phyloP scores from a whole-genome alignment of 257 asterid genomes.

The Thymus mandschuricus region DNA sequence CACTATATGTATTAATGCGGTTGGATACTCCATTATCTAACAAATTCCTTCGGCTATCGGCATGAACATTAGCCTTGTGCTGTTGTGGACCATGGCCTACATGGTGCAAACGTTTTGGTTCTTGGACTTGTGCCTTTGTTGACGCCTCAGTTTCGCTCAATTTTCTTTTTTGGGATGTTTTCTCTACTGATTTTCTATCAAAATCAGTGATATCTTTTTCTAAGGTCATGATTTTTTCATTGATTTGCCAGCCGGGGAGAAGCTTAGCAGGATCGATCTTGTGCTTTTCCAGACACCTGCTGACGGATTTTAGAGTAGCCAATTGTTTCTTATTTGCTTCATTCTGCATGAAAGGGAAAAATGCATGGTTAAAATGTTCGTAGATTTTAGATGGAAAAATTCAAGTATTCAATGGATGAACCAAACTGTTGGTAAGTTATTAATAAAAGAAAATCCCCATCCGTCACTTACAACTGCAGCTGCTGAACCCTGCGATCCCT shows the following conservation, averaged over 20 bases:
- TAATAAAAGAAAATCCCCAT: background rate
- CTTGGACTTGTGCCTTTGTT: conserved; percentile 46
- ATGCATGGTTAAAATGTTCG: conserved; percentile 20
- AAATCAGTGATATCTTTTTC: conserved; percentile 54
- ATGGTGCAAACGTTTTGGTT: conserved; percentile 55
- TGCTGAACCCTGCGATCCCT: conserved; percentile 47
- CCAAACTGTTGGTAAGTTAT: background rate
- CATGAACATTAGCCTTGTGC: conserved; percentile 35
- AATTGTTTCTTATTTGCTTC: conserved; percentile 70
- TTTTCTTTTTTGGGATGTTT: conserved; percentile 56
- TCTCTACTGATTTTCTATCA: conserved; percentile 42
- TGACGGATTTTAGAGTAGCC: conserved; percentile 53
- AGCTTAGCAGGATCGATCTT: conserved; percentile 56
- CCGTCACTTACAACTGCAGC: conserved; percentile 46
- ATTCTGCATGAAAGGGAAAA: conserved; percentile 46
- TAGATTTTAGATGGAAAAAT: background rate
- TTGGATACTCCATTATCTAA: conserved; percentile 5
- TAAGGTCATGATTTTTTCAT: conserved; percentile 51
- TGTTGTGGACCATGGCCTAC: conserved; percentile 42
- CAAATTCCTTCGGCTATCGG: conserved; percentile 38
- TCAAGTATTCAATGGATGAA: background rate
- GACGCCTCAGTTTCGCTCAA: conserved; percentile 49
- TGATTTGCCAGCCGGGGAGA: conserved; percentile 82
- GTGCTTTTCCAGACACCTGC: conserved; percentile 63
- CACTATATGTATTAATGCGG: conserved; percentile 38